These are phyloP conservation scores for Amanita pseudoporphyria DNA, from an alignment of 768 basidiomycete species.

Conservation along the genomic window DNA sequence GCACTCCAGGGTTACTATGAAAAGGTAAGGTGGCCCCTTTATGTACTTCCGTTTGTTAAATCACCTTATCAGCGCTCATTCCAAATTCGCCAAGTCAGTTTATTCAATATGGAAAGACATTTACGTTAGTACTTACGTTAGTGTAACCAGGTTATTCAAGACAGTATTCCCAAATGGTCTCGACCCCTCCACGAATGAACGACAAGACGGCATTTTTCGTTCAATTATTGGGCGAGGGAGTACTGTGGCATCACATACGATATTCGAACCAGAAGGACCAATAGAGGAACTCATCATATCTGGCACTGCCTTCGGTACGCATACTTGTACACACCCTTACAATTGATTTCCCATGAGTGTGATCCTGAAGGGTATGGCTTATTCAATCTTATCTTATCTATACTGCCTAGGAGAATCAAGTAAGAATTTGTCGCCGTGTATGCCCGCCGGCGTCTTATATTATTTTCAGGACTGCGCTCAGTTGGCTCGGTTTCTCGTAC, in stretches of 20 bases:
- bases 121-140: background rate
- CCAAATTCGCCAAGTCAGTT: slow-evolving; percentile 61
- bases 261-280: slow-evolving; percentile 33
- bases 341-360: slow-evolving; percentile 6
- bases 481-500: slow-evolving; percentile 68
- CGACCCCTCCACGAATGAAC: slow-evolving; percentile 22
- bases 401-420: slow-evolving; percentile 66
- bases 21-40: slow-evolving; percentile 30
- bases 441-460: background rate
- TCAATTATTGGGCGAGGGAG: background rate
- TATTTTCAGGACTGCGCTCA: slow-evolving; percentile 47
- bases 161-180: slow-evolving; percentile 57
- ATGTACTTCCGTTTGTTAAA: background rate
- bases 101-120: background rate
- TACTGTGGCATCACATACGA: background rate
- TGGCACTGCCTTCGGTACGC: slow-evolving; percentile 68
- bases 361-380: slow-evolving; percentile 40
- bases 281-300: slow-evolving; percentile 67
- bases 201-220: slow-evolving; percentile 17
- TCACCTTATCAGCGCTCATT: slow-evolving; percentile 43
- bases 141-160: slow-evolving; percentile 51
- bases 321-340: slow-evolving; percentile 10
- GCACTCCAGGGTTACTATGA: slow-evolving; percentile 30
- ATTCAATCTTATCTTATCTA: slow-evolving; percentile 73
- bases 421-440: slow-evolving; percentile 22